Evolutionary conservation across 2,329 filamentous ascomycete species (phyloP), one percentile per base, ranked within the genome.

Genomic region (Gaeumannomyces tritici): DNA sequence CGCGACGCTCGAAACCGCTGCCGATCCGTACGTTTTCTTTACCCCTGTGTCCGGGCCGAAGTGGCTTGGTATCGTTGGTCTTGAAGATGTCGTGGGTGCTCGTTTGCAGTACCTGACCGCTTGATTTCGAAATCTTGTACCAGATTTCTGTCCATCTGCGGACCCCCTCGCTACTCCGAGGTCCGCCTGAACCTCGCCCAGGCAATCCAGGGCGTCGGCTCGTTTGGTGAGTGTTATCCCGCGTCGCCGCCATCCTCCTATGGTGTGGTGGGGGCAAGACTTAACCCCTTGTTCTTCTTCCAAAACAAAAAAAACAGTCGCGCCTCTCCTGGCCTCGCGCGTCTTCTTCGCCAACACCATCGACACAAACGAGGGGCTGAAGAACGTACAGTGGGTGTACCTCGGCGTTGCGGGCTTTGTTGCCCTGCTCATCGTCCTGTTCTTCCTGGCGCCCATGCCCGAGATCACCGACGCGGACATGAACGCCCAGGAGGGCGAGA

Each of bases 321-420:
- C 83, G 0, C 85, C 84, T 0, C 79, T 87, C 1, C 73, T 88
- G 9, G 84, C 81, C 0, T 80, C 79, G 2, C 81, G 83, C 60
- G 84, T 86, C 59, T 86, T 88, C 73, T 88, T 88, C 71, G 79
- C 80, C 55, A 75, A 82, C 61, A 80, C 78, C 0, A 75, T 78
- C 42, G 75, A 81, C 42, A 77, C 76, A 60, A 73, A 72, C 12
- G 71, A 78, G n/a, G 77, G 79, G 3, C 71, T 88, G 61, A 73
- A 77, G 66, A 87, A 82, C 61, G 84, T 87, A 11, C 85, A 88
- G 69, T 88, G 83, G 83, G 80, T 83, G 1, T 88, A 88, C 67
- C 77, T 88, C 2, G 84, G 81, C 5, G 84, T 87, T 35, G 85
- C 84, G 2, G 76, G 76, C 65, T 87, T 88, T 63, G 83, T 86